Evolutionary conservation across 1,284 basidiomycete species (phyloP).

Genomic region (Fomitopsis schrenkii): DNA sequence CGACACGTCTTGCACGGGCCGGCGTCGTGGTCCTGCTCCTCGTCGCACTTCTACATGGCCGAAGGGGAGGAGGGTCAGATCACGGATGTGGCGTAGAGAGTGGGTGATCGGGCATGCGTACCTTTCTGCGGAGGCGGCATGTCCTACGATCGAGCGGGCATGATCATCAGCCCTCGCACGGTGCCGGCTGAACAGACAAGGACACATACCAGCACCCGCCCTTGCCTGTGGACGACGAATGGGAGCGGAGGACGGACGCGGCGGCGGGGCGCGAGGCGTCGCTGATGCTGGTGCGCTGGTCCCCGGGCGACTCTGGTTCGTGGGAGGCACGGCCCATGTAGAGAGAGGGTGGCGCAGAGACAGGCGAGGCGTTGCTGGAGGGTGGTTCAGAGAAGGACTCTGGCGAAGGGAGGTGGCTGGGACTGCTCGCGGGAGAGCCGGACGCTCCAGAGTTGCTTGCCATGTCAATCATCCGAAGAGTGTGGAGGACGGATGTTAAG

Average conservation of each 20-base stretch:
- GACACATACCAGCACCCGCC: conserved; percentile 69
- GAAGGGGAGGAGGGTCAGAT: conserved; percentile 7
- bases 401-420: conserved; percentile 25
- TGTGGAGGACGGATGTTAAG: conserved; percentile 10
- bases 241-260: conserved; percentile 40
- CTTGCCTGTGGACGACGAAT: conserved; percentile 44
- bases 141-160: conserved; percentile 46
- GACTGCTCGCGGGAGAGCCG: conserved; percentile 34
- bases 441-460: conserved; percentile 18
- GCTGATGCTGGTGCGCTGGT: conserved; percentile 35
- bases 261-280: conserved; percentile 42
- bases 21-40: conserved; percentile 58
- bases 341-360: conserved; percentile 20
- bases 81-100: conserved; percentile 1
- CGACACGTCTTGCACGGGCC: conserved; percentile 76
- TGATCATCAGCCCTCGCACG: conserved; percentile 10
- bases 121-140: conserved; percentile 75
- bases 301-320: conserved; percentile 21
- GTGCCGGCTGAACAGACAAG: neutral
- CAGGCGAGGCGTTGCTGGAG: conserved; percentile 27
- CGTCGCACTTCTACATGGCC: conserved; percentile 71
- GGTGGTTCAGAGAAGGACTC: conserved; percentile 22
- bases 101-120: conserved; percentile 29
- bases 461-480: conserved; percentile 13
- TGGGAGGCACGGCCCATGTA: conserved; percentile 17